Evolutionary conservation across 805 yeast genomes (phyloP), one percentile per base, ranked within the genome.

Genomic region (Kodamaea fukazawae): DNA sequence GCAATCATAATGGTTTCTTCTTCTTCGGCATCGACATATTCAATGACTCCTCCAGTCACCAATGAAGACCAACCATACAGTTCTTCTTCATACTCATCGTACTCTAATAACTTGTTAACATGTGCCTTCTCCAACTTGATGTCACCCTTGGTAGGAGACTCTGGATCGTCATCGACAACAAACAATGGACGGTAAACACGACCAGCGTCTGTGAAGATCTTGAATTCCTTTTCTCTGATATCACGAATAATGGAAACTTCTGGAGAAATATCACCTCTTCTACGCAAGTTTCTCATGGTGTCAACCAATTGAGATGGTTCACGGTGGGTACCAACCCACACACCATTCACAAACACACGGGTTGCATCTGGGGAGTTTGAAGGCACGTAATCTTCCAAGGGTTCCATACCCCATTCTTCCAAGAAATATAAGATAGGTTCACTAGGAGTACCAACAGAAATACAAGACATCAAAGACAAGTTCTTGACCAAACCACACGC

Each of bases 391-490:
- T 90, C 96, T 59, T 93, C 96, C 53, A 93, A 74, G 12, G 97
- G 96, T 67, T 93, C 98, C 87, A 93, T 82, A 66, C 99, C 99
- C 97, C 98, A 93, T 70, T 93, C 99, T 65, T 91, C 96, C 67
- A 93, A 75, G 66, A 90, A 85, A 58, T 86, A 86, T 47, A 85
- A 76, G 58, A 93, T 91, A 26, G 97, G 96, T 60, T 88, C 95
- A 29, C 96, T 87, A n/a, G 95, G 87, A 6, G 96, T 79, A 63
- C 99, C 99, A 48, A 93, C 99, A 18, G 99, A 91, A 38, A 93
- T 89, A 73, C 97, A 89, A 1, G 98, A 81, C 98, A 93, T 90
- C 51, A 93, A 71, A 1, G 98, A 90, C 61, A 93, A 73, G 66
- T 93, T 93, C 73, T 93, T 93, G 40, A 93, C 99, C 65, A 93